Conservation (phyloP, 805 yeast genomes). For the Kodamaea fukazawae region DNA sequence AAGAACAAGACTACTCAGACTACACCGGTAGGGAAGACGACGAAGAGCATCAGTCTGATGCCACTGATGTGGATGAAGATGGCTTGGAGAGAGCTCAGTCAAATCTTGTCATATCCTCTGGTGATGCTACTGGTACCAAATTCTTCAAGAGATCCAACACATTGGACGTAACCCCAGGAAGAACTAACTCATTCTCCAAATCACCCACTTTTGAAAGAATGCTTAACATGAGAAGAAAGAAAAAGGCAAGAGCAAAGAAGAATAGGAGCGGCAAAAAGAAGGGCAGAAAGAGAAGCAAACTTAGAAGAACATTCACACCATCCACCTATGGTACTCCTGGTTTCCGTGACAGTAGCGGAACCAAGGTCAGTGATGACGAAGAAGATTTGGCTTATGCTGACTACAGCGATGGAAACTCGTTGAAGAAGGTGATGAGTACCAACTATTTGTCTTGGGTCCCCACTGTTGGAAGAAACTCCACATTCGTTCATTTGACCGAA, state of each 20-base stretch:
- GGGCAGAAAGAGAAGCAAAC: slow-evolving; percentile 6
- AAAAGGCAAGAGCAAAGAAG: slow-evolving; percentile 2
- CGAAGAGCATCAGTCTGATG: slow-evolving; percentile 5
- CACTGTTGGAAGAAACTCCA: slow-evolving; percentile 88
- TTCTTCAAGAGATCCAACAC: slow-evolving; percentile 48
- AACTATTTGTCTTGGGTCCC: slow-evolving; percentile 88
- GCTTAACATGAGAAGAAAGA: slow-evolving; percentile 11
- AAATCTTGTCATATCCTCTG: slow-evolving; percentile 31
- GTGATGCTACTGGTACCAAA: slow-evolving; percentile 35
- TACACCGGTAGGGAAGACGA: slow-evolving; percentile 10
- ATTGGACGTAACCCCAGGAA: slow-evolving; percentile 34
- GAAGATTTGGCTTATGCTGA: slow-evolving; percentile 14
- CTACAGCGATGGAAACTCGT: slow-evolving; percentile 14
- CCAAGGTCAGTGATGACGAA: slow-evolving; percentile 14
- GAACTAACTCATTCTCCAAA: slow-evolving; percentile 9
- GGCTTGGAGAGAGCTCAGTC: slow-evolving; percentile 28
- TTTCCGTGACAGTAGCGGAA: slow-evolving; percentile 12
- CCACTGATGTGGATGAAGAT: slow-evolving; percentile 9
- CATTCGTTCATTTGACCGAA: slow-evolving; percentile 76
- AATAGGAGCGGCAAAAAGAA: no score
- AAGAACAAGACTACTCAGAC: slow-evolving; percentile 1
- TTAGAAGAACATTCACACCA: slow-evolving; percentile 13
- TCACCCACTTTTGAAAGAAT: slow-evolving; percentile 51
- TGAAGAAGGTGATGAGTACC: slow-evolving; percentile 41
- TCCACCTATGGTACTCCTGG: slow-evolving; percentile 11